Base-by-base conservation (phyloP, 192 early-diverging fungal genomes). In the Paraglomus brasilianum region DNA sequence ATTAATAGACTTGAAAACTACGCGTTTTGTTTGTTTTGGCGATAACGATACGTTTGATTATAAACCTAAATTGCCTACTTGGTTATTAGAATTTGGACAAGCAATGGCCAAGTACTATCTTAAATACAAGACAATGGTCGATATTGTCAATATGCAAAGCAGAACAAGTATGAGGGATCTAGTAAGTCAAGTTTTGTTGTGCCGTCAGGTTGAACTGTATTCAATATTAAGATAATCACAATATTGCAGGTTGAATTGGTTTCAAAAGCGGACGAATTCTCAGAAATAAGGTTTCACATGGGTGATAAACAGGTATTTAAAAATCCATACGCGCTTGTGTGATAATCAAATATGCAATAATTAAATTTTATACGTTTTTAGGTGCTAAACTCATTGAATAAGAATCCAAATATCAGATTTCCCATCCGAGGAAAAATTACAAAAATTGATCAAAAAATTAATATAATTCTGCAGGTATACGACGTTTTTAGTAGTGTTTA, bases 21-120 rank as follows among this genome's bases (percentile, higher is more conserved):
- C n/a, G n/a, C n/a, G n/a, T n/a, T n/a, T n/a, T 42, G 10, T 5
- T 45, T 40, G 13, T 5, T 19, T 66, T 30, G n/a, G 8, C 17
- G 8, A 21, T 55, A 11, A 21, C 24, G 52, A 15, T 47, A 11
- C 46, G 15, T 47, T 47, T 47, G 46, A 47, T 15, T 55, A 11
- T 55, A 21, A 55, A 55, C 24, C 17, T 55, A 55, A 11, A 15
- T 6, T 11, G n/a, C n/a, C 24, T 11, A 17, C 24, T 55, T 55
- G 38, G 38, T 58, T 19, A 58, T 60, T 49, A 79, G 78, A 62
- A 10, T 72, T 61, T 64, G 78, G 78, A 10, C 42, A 59, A 30
- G 64, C 72, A 8, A 79, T 79, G 78, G 72, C 70, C 30, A 63
- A 43, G 38, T 79, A 79, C 38, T 70, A 74, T 64, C 62, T 79